Percentiles rank a stretch among this genome's conserved stretches.
These are phyloP conservation scores for Talaromyces wortmannii DNA, from an alignment of 495 filamentous ascomycete species.

Conservation along the genomic window DNA sequence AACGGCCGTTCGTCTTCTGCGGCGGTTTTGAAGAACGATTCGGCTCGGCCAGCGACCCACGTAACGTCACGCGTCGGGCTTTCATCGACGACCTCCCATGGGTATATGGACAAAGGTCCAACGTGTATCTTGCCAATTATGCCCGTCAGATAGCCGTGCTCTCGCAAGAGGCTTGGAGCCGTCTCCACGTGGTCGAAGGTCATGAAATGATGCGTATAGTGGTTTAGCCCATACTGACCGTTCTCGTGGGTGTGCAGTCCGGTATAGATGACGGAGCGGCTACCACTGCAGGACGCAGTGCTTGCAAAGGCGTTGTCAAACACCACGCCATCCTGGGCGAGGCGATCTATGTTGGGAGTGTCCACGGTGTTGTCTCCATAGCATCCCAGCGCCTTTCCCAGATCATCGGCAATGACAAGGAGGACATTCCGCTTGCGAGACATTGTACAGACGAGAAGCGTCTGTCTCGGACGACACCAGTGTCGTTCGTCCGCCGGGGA, in stretches of 20 bases:
- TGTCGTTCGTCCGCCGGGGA: too few relatives aligned
- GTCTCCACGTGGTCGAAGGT: slow-evolving; percentile 36
- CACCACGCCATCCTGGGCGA: slow-evolving; percentile 23
- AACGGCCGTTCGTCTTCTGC: slow-evolving; percentile 21
- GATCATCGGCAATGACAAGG: slow-evolving; percentile 35
- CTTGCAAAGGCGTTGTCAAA: slow-evolving; percentile 36
- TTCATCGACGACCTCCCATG: slow-evolving; percentile 30
- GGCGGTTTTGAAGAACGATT: slow-evolving; percentile 24
- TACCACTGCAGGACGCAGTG: slow-evolving; percentile 39
- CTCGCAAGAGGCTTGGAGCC: slow-evolving; percentile 24
- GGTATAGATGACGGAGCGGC: slow-evolving; percentile 36
- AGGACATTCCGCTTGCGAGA: slow-evolving; percentile 23
- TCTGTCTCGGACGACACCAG: neutral
- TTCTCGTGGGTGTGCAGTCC: slow-evolving; percentile 41
- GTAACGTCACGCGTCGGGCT: slow-evolving; percentile 28
- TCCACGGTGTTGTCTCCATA: slow-evolving; percentile 24
- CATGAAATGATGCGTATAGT: slow-evolving; percentile 24
- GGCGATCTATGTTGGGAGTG: slow-evolving; percentile 32
- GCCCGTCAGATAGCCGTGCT: slow-evolving; percentile 30
- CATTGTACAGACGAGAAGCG: neutral
- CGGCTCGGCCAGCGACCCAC: slow-evolving; percentile 24
- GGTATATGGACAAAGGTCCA: slow-evolving; percentile 27
- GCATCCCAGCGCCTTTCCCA: slow-evolving; percentile 30
- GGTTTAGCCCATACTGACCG: slow-evolving; percentile 34
- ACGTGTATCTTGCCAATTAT: slow-evolving; percentile 42